Conservation (phyloP, 148 eudicot genomes). For the Cornus kousa region DNA sequence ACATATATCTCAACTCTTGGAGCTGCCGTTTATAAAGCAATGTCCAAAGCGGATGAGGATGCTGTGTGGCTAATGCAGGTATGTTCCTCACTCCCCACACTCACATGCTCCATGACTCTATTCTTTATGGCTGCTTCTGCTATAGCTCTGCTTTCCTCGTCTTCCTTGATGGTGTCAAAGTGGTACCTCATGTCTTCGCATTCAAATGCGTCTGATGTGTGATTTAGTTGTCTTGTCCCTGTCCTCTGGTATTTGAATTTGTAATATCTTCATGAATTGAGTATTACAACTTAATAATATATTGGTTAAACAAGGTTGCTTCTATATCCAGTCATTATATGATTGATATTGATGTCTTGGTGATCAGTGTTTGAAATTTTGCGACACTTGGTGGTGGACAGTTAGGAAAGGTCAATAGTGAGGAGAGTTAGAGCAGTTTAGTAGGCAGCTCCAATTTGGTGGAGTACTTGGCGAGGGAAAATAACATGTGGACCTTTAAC, state of each 20-base stretch:
- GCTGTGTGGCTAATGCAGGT: constrained; percentile 99
- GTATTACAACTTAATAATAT: not conserved
- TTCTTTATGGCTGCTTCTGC: not conserved
- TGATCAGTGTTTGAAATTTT: no score
- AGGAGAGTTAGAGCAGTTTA: not conserved
- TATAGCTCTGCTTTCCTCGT: constrained; percentile 1
- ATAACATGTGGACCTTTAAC: no score
- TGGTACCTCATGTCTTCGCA: not conserved
- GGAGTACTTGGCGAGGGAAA: not conserved
- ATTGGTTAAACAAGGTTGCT: not conserved
- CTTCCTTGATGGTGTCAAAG: not conserved
- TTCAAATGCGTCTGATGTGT: not conserved
- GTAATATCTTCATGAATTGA: not conserved
- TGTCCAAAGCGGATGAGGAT: constrained; percentile 76
- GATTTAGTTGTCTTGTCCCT: not conserved
- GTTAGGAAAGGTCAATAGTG: no score
- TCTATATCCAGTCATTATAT: no score
- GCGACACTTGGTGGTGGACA: no score
- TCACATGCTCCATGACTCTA: no score
- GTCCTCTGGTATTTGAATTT: not conserved
- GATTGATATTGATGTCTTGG: no score
- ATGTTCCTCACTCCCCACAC: constrained; percentile 22
- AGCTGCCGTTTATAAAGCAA: constrained; percentile 89
- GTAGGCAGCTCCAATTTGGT: not conserved
- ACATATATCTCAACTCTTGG: constrained; percentile 92